Evolutionary conservation across 768 basidiomycete species (phyloP), one percentile per base, ranked within the genome.

Genomic region (Phylloporus sp.): DNA sequence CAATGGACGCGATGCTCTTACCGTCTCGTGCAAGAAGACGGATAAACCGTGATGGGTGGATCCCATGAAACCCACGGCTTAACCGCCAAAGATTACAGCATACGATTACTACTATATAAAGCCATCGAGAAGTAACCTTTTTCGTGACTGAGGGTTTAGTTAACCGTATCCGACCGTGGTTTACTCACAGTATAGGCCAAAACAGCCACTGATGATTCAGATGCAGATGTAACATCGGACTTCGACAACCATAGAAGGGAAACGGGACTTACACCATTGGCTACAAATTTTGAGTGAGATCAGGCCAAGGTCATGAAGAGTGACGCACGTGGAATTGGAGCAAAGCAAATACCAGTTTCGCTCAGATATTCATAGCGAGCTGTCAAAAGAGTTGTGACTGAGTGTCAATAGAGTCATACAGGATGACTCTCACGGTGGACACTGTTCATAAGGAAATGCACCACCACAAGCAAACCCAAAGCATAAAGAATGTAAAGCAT

Each of bases 21-120:
- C 65, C 64, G n/a, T 66, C 66, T 43, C 64, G 56, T n/a, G 43
- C 16, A 15, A 66, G 65, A 34, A 57, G 43, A 29, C 6, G 32
- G 8, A 57, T 15, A 23, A 69, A 49, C 2, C 15, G 6, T 11
- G 47, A 52, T 4, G 50, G 44, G 2, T 29, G 20, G 18, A 41
- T 22, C 16, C 11, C 5, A 18, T n/a, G 40, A 8, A 20, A 31
- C 29, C 36, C 40, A 13, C 13, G 38, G 3, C 16, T 13, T 12
- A 49, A n/a, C 23, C 8, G 34, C 9, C 27, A 27, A 26, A 55
- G 52, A n/a, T 28, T 45, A 18, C 15, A 16, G 20, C 26, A 34
- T 26, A 53, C 47, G 11, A 55, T 23, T 7, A 23, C 32, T 5
- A 52, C 35, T 8, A 46, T 8, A 46, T 16, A 28, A 35, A 5